A percentile compares a stretch with the other conserved stretches of the same genome.
Conservation (phyloP, 768 basidiomycete genomes). For the Astraeus odoratus region DNA sequence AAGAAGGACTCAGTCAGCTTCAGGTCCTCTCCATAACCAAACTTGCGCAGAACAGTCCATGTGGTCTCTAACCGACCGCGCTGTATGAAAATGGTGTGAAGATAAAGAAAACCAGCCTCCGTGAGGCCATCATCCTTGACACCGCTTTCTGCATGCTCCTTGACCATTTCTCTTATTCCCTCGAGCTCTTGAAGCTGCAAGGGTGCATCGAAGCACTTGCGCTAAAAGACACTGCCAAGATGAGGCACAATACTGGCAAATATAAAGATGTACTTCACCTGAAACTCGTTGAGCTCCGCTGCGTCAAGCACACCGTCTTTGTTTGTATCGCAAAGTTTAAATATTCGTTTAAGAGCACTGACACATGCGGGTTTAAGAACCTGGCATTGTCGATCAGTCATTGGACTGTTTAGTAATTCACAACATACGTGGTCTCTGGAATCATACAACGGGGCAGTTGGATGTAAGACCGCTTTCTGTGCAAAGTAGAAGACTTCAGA, state of each 20-base stretch:
- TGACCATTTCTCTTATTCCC: conserved; percentile 92
- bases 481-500: conserved; percentile 99
- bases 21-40: conserved; percentile 94
- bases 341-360: conserved; percentile 85
- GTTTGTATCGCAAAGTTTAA: conserved; percentile 91
- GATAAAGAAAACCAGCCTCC: conserved; percentile 86
- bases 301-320: conserved; percentile 91
- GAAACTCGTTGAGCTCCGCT: conserved; percentile 92
- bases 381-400: conserved; percentile 33
- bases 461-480: conserved; percentile 95
- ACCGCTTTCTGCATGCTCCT: conserved; percentile 66
- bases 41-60: conserved; percentile 92
- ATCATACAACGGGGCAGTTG: conserved; percentile 95
- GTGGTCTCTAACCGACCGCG: conserved; percentile 93
- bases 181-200: conserved; percentile 90
- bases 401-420: conserved; percentile 3
- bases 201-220: conserved; percentile 93
- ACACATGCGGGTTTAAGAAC: conserved; percentile 89
- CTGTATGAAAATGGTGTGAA: conserved; percentile 96
- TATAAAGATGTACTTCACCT: conserved; percentile 41
- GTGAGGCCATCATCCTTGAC: conserved; percentile 80
- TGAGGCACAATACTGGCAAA: neutral
- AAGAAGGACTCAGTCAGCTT: conserved; percentile 84
- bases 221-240: conserved; percentile 33
- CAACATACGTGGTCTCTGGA: conserved; percentile 85